Evolutionary conservation across 345 rosid genomes (phyloP).

Genomic region (Mangifera indica): DNA sequence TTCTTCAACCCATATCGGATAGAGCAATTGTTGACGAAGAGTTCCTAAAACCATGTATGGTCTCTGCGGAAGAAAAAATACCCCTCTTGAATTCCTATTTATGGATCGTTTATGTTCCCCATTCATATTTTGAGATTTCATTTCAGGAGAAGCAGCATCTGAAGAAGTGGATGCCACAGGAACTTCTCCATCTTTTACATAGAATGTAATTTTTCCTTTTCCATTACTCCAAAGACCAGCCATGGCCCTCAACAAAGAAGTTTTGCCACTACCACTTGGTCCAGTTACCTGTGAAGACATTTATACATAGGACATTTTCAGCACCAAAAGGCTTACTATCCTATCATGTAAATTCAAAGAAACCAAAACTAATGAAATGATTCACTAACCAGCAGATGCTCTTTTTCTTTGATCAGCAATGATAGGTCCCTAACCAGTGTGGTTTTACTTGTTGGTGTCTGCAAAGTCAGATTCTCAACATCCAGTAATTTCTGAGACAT

Average conservation of each 20-base stretch:
- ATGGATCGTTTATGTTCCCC: constrained; percentile 31
- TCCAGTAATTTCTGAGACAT: constrained; percentile 46
- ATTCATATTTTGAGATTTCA: constrained; percentile 11
- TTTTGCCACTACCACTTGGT: constrained; percentile 96
- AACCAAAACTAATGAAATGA: constrained; percentile 18
- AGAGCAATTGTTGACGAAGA: constrained; percentile 90
- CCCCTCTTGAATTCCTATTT: constrained; percentile 41
- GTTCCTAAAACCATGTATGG: constrained; percentile 98
- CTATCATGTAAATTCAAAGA: constrained; percentile 20
- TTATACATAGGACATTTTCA: constrained; percentile 16
- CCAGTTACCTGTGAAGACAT: constrained; percentile 68
- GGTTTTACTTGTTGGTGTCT: constrained; percentile 72
- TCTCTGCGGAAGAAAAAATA: constrained; percentile 91
- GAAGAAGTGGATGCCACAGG: constrained; percentile 24
- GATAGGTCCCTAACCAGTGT: constrained; percentile 69
- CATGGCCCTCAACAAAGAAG: constrained; percentile 86
- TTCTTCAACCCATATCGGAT: constrained; percentile 71
- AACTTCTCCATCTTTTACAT: constrained; percentile 43
- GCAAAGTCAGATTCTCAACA: constrained; percentile 65
- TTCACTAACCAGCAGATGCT: constrained; percentile 74
- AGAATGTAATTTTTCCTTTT: constrained; percentile 77
- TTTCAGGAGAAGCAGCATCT: constrained; percentile 32
- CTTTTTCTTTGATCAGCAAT: constrained; percentile 50
- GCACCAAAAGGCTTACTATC: constrained; percentile 15
- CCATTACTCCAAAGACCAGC: constrained; percentile 95